Percentiles rank a stretch among this genome's conserved stretches.
phyloP scores from a whole-genome alignment of 2,329 filamentous ascomycete species.

The Colletotrichum sp. region DNA sequence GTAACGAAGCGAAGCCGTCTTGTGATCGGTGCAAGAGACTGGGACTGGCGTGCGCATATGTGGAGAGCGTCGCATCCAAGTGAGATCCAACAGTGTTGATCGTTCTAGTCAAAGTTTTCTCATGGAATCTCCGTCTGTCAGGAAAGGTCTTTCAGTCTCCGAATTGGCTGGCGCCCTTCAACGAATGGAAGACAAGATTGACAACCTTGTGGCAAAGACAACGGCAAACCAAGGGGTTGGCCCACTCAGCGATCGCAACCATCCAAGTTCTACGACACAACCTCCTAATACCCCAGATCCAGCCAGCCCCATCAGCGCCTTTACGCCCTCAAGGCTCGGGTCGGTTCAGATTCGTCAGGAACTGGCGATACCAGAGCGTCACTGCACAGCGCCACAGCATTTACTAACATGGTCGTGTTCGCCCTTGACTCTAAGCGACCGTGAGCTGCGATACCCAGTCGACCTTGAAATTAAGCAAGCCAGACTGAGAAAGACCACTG shows the following conservation, averaged over 20 bases:
- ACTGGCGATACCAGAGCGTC: neutral
- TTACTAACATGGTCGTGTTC: neutral
- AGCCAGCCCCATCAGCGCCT: neutral
- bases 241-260: neutral
- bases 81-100: neutral
- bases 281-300: neutral
- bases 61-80: slow-evolving; percentile 3
- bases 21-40: slow-evolving; percentile 1
- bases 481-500: neutral
- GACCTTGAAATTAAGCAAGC: neutral
- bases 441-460: neutral
- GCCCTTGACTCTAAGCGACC: neutral
- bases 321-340: neutral
- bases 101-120: neutral
- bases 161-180: neutral
- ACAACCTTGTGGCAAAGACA: neutral
- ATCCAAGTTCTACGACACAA: neutral
- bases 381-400: neutral
- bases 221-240: neutral
- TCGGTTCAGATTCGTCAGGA: neutral
- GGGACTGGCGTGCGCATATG: neutral
- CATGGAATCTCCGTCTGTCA: neutral
- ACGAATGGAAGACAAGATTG: neutral
- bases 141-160: neutral
- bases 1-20: neutral